phyloP scores from a whole-genome alignment of 768 basidiomycete genomes.

The Crassisporium funariophilum region DNA sequence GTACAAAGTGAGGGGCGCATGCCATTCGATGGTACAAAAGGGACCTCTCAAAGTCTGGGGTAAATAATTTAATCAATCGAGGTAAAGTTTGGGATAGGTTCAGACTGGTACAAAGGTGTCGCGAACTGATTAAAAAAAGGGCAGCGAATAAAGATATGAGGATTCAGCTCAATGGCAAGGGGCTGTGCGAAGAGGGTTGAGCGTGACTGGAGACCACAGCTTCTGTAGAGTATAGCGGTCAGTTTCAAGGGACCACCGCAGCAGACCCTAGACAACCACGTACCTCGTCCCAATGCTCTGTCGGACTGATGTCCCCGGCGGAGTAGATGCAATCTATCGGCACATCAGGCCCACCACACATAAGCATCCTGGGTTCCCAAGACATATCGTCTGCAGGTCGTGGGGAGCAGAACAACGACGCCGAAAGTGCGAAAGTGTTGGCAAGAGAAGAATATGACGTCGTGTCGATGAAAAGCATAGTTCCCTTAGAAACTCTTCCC shows the following conservation, averaged over 20 bases:
- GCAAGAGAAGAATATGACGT: slow-evolving; percentile 5
- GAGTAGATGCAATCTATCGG: slow-evolving; percentile 19
- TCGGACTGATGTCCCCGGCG: slow-evolving; percentile 18
- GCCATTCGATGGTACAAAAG: too few relatives aligned
- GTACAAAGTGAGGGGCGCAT: too few relatives aligned
- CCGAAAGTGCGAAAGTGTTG: slow-evolving; percentile 9
- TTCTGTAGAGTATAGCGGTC: slow-evolving; percentile 5
- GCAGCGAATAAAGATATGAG: background rate
- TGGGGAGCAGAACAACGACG: slow-evolving; percentile 18
- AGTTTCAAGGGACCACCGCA: background rate
- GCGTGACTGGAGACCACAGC: slow-evolving; percentile 13
- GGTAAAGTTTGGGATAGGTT: too few relatives aligned
- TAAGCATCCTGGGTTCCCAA: slow-evolving; percentile 15
- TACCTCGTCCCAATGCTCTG: slow-evolving; percentile 23
- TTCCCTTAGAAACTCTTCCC: slow-evolving; percentile 5
- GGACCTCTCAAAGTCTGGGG: too few relatives aligned
- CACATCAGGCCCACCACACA: slow-evolving; percentile 20
- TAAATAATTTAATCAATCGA: too few relatives aligned
- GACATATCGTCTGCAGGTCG: slow-evolving; percentile 11
- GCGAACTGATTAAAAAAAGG: too few relatives aligned
- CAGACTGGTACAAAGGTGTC: too few relatives aligned
- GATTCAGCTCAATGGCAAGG: slow-evolving; percentile 9
- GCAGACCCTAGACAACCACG: slow-evolving; percentile 12
- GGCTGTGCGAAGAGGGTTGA: slow-evolving; percentile 13
- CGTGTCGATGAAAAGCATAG: slow-evolving; percentile 16